Evolutionary conservation across 345 rosid genomes (phyloP), one percentile per base, ranked within the genome.

Genomic region (Iberis pinnata): DNA sequence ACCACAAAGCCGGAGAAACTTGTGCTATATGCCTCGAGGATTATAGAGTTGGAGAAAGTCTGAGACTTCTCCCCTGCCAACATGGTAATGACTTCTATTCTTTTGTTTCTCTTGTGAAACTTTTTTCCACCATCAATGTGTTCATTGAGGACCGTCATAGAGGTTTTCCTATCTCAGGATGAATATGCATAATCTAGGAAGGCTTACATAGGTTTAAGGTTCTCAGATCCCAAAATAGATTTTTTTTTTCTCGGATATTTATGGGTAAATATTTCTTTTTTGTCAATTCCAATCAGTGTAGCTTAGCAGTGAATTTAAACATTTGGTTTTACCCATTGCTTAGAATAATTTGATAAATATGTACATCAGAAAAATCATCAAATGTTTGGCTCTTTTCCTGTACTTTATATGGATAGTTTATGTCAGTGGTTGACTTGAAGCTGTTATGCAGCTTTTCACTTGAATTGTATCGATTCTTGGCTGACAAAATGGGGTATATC

Each of bases 11-110:
- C 3, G 74, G 78, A 24, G 92, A 76, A 57, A 82, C 88, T 15
- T 81, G 92, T 70, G 76, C 84, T 0, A 78, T 83, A 18, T 83
- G 89, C 61, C 89, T 83, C 19, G 93, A 81, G 73, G 89, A 87
- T 68, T 87, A 79, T 59, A 64, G 54, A 60, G 72, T 76, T 53
- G 89, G 85, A 43, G 87, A 83, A 68, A 56, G 26, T 68, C 68
- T 87, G 33, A 83, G 76, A 70, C 61, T 76, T 58, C 89, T 83
- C 2, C 92, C 89, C 18, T 80, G 89, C 72, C 78, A 78, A 49
- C 96, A 83, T 41, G 84, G 95, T 83, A 69, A 1, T 67, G 17
- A 43, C 44, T 61, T 2, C 38, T 57, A n/a, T n/a, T n/a, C n/a
- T n/a, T n/a, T n/a, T n/a, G n/a, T n/a, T n/a, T n/a, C n/a, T n/a